Evolutionary conservation across 495 filamentous ascomycete genomes (phyloP), one percentile per base, ranked within the genome.

Genomic region (Durotheca rogersii): DNA sequence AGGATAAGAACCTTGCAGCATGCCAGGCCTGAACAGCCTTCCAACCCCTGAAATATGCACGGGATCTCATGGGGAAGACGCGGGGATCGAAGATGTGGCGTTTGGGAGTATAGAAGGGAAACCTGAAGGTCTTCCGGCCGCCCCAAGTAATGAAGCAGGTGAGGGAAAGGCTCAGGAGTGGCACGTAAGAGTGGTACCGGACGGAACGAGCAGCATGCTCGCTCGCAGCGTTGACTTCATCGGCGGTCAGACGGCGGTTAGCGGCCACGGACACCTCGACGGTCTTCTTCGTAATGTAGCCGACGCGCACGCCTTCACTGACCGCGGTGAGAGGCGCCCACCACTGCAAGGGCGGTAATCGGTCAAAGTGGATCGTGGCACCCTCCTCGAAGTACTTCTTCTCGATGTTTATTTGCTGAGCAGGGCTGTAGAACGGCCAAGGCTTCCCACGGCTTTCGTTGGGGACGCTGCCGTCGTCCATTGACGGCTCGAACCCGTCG

Each of bases 41-140:
- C 0, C 0, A 0, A 11, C 56, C 62, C n/a, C 7, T 56, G 0
- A 58, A 3, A 16, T 60, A 0, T 4, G 46, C 42, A 1, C 41
- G 6, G 9, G 25, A 7, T 35, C n/a, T 56, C 2, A 29, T 6
- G 5, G 62, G 62, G 18, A 66, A 65, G n/a, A 6, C 17, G 7
- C 1, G 11, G 5, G 62, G 52, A 33, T 55, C 10, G 21, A 65
- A 62, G 16, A 1, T 19, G 9, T 7, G 4, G 11, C 29, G 15
- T 34, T 51, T 54, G 4, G 59, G 59, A 6, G n/a, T 10, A 30
- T 58, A 65, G 33, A 62, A 40, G 16, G 59, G 59, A 53, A 65
- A 62, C 7, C 10, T 41, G 32, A 47, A 62, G 6, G 32, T 47
- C 2, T 27, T 6, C 20, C 34, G 47, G 4, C 35, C 37, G 4